Conservation (phyloP, 441 rosid species). For the Erysimum pusillum region DNA sequence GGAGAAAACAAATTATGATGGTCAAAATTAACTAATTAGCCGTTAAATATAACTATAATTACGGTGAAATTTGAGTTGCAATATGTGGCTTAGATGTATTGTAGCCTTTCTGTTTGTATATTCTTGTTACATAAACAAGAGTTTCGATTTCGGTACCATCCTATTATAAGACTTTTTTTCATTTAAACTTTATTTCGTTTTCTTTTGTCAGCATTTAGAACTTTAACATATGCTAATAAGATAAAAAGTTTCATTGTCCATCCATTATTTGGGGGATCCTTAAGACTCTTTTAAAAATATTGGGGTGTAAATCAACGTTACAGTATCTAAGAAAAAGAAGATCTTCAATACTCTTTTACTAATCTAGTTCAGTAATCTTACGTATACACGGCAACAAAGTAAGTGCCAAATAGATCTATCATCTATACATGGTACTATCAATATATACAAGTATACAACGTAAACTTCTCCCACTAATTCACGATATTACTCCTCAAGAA, state of each 20-base stretch:
- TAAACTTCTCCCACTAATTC: background rate
- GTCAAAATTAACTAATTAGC: constrained; percentile 34
- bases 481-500: constrained; percentile 50
- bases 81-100: constrained; percentile 37
- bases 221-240: too few species aligned
- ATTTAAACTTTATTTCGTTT: too few species aligned
- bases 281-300: background rate
- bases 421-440: constrained; percentile 21
- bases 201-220: too few species aligned
- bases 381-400: background rate
- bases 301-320: background rate
- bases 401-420: background rate
- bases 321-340: background rate
- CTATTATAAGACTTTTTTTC: too few species aligned
- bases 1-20: background rate
- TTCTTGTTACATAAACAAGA: constrained; percentile 20
- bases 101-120: constrained; percentile 28
- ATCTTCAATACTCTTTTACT: background rate
- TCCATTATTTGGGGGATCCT: background rate
- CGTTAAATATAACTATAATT: constrained; percentile 35
- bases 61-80: constrained; percentile 30
- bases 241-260: background rate
- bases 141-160: background rate
- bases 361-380: background rate
- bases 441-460: constrained; percentile 25